These are phyloP conservation scores for Platanus orientalis DNA, from an alignment of 164 flowering plant species.

Conservation along the genomic window DNA sequence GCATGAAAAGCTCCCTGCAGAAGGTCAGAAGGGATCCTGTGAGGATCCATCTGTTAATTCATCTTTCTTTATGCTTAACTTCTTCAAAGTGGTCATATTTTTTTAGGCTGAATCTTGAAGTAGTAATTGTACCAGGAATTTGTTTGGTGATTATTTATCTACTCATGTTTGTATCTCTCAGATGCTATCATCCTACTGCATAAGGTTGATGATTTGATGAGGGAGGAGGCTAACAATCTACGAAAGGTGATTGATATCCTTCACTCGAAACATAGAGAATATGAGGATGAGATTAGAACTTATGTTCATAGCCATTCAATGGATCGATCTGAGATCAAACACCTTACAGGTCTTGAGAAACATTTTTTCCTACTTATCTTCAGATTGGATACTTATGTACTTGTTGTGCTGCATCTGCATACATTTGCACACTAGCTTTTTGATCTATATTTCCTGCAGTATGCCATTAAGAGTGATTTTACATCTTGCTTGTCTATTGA, in stretches of 20 bases:
- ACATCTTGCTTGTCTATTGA: slow-evolving; percentile 6
- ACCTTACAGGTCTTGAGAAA: slow-evolving; percentile 57
- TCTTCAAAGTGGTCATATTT: neutral
- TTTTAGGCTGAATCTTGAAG: neutral
- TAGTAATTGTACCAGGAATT: neutral
- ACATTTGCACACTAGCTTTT: too few relatives aligned
- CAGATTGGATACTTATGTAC: neutral
- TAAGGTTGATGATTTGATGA: slow-evolving; percentile 65
- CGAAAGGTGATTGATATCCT: slow-evolving; percentile 54
- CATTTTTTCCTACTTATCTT: neutral
- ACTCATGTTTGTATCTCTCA: slow-evolving; percentile 29
- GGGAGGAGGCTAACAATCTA: slow-evolving; percentile 57
- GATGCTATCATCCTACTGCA: slow-evolving; percentile 50
- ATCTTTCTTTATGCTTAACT: slow-evolving; percentile 3
- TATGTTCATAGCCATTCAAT: slow-evolving; percentile 37
- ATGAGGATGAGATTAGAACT: slow-evolving; percentile 49
- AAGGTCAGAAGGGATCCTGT: slow-evolving; percentile 50
- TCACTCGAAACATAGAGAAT: slow-evolving; percentile 71
- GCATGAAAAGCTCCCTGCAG: slow-evolving; percentile 51
- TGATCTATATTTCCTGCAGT: neutral
- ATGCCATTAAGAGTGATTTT: neutral
- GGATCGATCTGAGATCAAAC: slow-evolving; percentile 74
- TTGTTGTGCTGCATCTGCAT: too few relatives aligned
- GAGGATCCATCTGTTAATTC: slow-evolving; percentile 11
- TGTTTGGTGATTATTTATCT: slow-evolving; percentile 1